Base-by-base conservation (phyloP, 2,329 filamentous ascomycete species). In the Myriosclerotinia curreyana region DNA sequence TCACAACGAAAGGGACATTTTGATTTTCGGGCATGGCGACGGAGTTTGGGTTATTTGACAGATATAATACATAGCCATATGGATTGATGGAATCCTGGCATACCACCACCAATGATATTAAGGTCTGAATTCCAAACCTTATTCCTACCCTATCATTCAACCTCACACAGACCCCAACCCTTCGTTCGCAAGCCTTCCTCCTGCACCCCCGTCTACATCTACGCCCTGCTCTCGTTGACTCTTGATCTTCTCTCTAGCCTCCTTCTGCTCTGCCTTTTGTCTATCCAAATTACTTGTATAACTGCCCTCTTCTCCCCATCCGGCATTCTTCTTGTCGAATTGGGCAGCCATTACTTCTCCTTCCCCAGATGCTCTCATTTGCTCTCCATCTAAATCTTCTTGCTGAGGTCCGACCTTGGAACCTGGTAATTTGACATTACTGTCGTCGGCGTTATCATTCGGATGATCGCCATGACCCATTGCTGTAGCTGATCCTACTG, bases 181-280 rank as follows among this genome's bases (percentile, higher is more conserved):
- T 49, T 75, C 73, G 44, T 78, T 72, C 40, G 68, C 67, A 36
- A 65, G 44, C 50, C 72, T 69, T 8, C 67, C 65, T 48, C 66
- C 71, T 46, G 67, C 71, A n/a, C 73, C 71, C 40, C 72, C 72
- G 67, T 72, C 72, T 40, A 75, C 69, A 67, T 69, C 67, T 15
- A 58, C 60, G 1, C 74, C 75, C 22, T 55, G 60, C 34, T 63
- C 64, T 55, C 72, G 67, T 34, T 68, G 65, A 28, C 66, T 64
- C 65, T 75, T 69, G 40, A 74, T 69, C 20, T 69, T 65, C 36
- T 73, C 72, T 55, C 72, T 68, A 9, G 69, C 68, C 58, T 46
- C 68, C 52, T 73, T 70, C 64, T 75, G 73, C 66, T 75, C 73
- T 44, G 62, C 69, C 67, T 74, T 76, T 54, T 72, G 70, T 60